Evolutionary conservation across 75 land plant species (phyloP).

Genomic region (Gnetum montanum): DNA sequence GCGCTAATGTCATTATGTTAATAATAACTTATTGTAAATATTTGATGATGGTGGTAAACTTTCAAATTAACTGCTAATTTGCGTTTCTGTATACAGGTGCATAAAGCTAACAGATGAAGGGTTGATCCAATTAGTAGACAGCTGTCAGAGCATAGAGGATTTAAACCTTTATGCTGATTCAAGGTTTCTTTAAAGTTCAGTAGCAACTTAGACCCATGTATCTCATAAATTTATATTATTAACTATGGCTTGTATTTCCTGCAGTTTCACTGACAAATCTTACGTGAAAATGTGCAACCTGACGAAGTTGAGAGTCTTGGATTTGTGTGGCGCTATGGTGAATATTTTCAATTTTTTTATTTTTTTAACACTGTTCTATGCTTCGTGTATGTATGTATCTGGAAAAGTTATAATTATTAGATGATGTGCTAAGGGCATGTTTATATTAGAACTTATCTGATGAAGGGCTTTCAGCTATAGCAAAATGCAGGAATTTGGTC

Average conservation of each 20-base stretch:
- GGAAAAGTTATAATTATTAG: background rate
- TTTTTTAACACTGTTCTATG: background rate
- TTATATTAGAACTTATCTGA: conserved; percentile 59
- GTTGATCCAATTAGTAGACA: conserved; percentile 37
- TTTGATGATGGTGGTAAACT: no score
- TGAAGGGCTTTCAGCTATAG: conserved; percentile 61
- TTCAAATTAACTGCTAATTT: background rate
- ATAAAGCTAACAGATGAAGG: conserved; percentile 76
- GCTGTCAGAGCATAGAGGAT: conserved; percentile 50
- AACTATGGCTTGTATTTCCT: no score
- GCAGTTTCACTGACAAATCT: conserved; percentile 68
- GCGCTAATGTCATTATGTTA: background rate
- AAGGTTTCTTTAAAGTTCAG: conserved; percentile 30
- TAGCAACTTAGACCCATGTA: background rate
- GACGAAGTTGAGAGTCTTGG: conserved; percentile 50
- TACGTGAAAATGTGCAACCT: conserved; percentile 39
- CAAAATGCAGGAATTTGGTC: conserved; percentile 52
- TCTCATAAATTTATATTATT: background rate
- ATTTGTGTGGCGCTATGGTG: conserved; percentile 93
- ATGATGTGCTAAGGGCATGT: background rate
- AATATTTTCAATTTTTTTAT: conserved; percentile 2
- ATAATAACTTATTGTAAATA: no score
- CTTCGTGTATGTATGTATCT: background rate
- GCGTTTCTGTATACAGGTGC: conserved; percentile 31
- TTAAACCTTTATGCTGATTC: conserved; percentile 83